These are phyloP conservation scores for Cercospora janseana DNA, from an alignment of 2,329 filamentous ascomycete genomes.

Conservation along the genomic window DNA sequence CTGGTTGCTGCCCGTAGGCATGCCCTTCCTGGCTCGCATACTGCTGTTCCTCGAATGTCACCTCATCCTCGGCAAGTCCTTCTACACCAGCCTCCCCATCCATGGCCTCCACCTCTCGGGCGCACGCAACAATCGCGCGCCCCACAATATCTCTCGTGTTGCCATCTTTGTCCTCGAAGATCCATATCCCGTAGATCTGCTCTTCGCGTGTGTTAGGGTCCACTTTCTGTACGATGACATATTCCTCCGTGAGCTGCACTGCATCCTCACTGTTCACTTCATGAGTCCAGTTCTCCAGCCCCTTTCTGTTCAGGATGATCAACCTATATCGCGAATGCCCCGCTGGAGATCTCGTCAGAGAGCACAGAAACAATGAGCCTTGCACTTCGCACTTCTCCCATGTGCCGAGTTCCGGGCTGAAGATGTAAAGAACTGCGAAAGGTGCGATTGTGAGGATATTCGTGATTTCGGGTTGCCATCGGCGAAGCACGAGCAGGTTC, in stretches of 20 bases:
- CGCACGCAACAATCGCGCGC: slow-evolving; percentile 56
- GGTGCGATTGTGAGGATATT: slow-evolving; percentile 76
- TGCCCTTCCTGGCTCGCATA: slow-evolving; percentile 4
- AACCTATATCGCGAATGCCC: slow-evolving; percentile 43
- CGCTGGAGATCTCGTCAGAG: slow-evolving; percentile 47
- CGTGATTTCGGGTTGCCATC: slow-evolving; percentile 72
- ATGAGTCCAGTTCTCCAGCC: slow-evolving; percentile 48
- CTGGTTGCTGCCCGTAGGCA: not conserved
- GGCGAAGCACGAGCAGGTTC: slow-evolving; percentile 79
- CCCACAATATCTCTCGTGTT: slow-evolving; percentile 50
- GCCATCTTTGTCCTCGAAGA: slow-evolving; percentile 61
- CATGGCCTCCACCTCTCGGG: slow-evolving; percentile 47
- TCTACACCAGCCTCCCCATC: slow-evolving; percentile 25
- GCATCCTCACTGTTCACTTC: slow-evolving; percentile 45
- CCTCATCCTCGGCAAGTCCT: not conserved
- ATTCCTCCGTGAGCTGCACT: slow-evolving; percentile 54
- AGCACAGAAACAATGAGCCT: slow-evolving; percentile 85
- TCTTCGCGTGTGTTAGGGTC: slow-evolving; percentile 32
- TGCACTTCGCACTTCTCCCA: slow-evolving; percentile 89
- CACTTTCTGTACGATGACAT: slow-evolving; percentile 57
- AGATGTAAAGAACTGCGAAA: slow-evolving; percentile 83
- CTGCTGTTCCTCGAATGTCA: slow-evolving; percentile 6
- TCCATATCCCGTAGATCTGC: slow-evolving; percentile 61
- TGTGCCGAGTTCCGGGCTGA: slow-evolving; percentile 59
- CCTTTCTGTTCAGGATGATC: slow-evolving; percentile 50